Evolutionary conservation across 176 grass and related monocot species (phyloP), one percentile per base, ranked within the genome.

Genomic region (Eragrostis curvula): DNA sequence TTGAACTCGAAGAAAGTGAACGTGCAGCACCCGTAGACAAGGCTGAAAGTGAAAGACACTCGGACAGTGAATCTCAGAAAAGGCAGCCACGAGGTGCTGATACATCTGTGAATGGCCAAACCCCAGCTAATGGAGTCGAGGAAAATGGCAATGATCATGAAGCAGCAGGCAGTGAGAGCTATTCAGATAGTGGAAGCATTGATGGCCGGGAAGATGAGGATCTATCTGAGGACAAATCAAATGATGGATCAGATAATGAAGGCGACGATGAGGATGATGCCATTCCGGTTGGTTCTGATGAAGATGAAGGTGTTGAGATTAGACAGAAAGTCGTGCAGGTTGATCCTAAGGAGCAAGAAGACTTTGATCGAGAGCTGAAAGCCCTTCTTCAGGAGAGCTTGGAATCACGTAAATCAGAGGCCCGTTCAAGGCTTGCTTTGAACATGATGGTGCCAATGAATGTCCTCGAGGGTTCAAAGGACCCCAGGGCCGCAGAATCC

Each of bases 361-460:
- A 99, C 76, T 99, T 99, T 68, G 97, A 99, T 48, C 89, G 91
- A 40, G 93, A 99, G 76, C 73, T 96, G 79, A 96, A 92, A 85
- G 84, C 97, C 53, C 87, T 99, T 81, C 77, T 96, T 78, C 97
- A 99, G 83, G 97, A 99, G 80, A 99, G 97, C 32, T 79, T 99
- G 85, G 97, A 99, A 15, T 96, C 91, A 30, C 91, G 93, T 6
- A 99, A 94, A 73, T 87, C 88, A 17, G 97, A 99, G 83, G 77
- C 95, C 56, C 90, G 93, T 81, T 73, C 90, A 56, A 85, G 93
- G 76, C 89, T 94, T n/a, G 71, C 85, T 23, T 24, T 99, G 50
- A 99, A 99, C 85, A 99, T 96, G 97, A 96, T 90, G 83, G 86
- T 99, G 86, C 96, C 97, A 52, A 99, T 99, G 93, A 92, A 94